These are phyloP conservation scores for Claviceps cyperi DNA, from an alignment of 2,329 filamentous ascomycete species.

Conservation along the genomic window DNA sequence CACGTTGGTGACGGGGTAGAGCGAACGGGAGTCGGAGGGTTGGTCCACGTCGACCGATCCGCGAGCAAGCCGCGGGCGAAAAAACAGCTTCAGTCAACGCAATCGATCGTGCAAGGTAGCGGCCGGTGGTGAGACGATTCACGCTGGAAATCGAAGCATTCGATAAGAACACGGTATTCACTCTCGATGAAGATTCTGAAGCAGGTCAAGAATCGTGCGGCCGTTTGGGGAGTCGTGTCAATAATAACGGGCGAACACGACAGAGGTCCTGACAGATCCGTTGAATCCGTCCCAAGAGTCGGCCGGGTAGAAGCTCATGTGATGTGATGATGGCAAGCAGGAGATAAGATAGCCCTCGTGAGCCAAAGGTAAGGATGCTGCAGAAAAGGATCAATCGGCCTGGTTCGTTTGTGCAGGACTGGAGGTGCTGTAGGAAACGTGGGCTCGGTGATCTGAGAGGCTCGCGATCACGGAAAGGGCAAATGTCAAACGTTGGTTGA, in stretches of 20 bases:
- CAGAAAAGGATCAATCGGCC: not conserved
- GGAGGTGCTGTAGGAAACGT: not conserved
- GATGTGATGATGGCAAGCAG: not conserved
- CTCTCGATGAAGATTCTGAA: not conserved
- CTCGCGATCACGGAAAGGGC: not conserved
- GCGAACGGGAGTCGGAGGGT: slow-evolving; percentile 20
- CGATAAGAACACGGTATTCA: not conserved
- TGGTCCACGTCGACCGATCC: slow-evolving; percentile 28
- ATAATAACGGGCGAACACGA: not conserved
- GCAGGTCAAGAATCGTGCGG: not conserved
- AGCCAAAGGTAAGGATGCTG: not conserved
- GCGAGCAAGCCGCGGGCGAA: slow-evolving; percentile 24
- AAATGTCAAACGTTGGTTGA: not conserved
- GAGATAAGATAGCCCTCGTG: not conserved
- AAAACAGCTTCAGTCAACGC: slow-evolving; percentile 4
- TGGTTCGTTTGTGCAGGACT: not conserved
- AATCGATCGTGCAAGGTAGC: not conserved
- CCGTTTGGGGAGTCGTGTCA: not conserved
- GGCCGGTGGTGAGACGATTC: not conserved
- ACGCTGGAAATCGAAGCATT: slow-evolving; percentile 7
- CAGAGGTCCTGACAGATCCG: not conserved
- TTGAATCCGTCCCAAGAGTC: not conserved
- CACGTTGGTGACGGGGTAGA: slow-evolving; percentile 29
- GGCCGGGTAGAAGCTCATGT: not conserved
- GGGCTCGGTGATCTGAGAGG: not conserved